A percentile compares a stretch with the other conserved stretches of the same genome.
Evolutionary conservation across 352 stramenopile genomes (phyloP).

Genomic region (Phytophthora crassamura): DNA sequence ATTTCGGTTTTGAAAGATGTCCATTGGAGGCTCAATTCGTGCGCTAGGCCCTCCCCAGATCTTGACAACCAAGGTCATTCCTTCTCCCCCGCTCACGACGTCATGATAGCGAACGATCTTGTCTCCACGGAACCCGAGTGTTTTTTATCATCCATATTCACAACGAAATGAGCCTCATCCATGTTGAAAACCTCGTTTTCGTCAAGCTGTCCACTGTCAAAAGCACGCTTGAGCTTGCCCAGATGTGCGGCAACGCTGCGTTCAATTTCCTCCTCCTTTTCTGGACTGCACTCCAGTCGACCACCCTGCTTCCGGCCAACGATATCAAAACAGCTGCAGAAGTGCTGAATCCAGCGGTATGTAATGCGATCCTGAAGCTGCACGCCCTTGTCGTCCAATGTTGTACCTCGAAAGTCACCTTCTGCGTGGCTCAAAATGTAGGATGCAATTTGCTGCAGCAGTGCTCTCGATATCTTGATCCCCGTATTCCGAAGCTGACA

Average conservation of each 20-base stretch:
- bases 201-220: not conserved
- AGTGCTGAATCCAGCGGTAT: not conserved
- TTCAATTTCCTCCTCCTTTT: not conserved
- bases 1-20: slow-evolving; percentile 2
- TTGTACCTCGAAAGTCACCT: not conserved
- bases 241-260: not conserved
- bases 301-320: not conserved
- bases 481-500: not conserved
- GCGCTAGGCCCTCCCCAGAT: not conserved
- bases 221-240: not conserved
- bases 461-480: not conserved
- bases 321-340: not conserved
- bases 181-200: slow-evolving; percentile 5
- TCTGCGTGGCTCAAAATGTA: not conserved
- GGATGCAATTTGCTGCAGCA: not conserved
- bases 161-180: slow-evolving; percentile 7
- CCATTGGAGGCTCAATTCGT: not conserved
- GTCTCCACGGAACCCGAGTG: slow-evolving; percentile 2
- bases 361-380: not conserved
- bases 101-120: slow-evolving; percentile 1
- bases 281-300: not conserved
- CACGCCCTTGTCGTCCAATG: not conserved
- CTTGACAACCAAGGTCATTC: too few relatives aligned
- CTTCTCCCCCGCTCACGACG: not conserved
- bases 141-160: slow-evolving; percentile 8